Evolutionary conservation across 306 rosid species (phyloP).

Genomic region (Prosopis cineraria): DNA sequence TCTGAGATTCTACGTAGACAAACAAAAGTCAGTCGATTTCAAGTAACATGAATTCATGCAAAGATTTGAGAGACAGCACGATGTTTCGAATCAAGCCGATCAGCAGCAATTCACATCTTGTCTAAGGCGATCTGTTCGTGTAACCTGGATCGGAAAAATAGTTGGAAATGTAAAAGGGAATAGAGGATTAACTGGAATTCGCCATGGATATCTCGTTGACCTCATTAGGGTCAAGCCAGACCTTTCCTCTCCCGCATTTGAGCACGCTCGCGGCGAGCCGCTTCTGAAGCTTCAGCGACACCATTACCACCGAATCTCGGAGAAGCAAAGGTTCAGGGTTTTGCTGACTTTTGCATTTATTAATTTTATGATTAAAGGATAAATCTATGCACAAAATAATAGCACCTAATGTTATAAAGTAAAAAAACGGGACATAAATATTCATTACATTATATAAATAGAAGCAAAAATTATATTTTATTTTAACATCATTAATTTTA

Average conservation of each 20-base stretch:
- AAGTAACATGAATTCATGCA: no score
- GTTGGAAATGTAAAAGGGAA: not conserved
- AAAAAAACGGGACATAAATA: no score
- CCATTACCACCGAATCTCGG: slow-evolving; percentile 25
- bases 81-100: not conserved
- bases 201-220: slow-evolving; percentile 50
- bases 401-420: no score
- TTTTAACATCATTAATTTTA: no score
- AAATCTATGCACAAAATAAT: no score
- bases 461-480: no score
- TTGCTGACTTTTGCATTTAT: no score
- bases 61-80: not conserved
- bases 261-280: slow-evolving; percentile 43
- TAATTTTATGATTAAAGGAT: no score
- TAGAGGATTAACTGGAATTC: slow-evolving; percentile 33
- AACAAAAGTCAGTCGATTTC: not conserved
- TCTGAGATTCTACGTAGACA: not conserved
- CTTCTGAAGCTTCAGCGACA: slow-evolving; percentile 48
- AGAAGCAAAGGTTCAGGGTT: no score
- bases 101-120: not conserved
- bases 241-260: slow-evolving; percentile 49
- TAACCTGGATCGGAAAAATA: not conserved
- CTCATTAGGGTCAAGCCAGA: slow-evolving; percentile 49
- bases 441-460: no score
- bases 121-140: not conserved